Base-by-base conservation (phyloP, 441 rosid genomes). In the Theobroma grandiflorum region DNA sequence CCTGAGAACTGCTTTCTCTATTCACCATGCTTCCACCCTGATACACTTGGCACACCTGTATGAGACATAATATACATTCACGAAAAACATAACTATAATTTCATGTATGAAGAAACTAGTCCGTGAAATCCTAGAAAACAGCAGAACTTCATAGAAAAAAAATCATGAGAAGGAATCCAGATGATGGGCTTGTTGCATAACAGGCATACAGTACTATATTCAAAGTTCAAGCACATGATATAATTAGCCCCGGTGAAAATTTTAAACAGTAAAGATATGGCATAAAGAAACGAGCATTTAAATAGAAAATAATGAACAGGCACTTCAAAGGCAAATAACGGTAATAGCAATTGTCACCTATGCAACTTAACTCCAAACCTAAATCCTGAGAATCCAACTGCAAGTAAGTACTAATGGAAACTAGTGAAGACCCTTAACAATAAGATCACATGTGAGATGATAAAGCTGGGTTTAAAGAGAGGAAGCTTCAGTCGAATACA, bases 1-100 rank as follows among this genome's bases (percentile, higher is more conserved):
- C 95, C 75, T 75, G 80, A 84, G 84, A 85, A 80, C 71, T 78
- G 82, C 78, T 83, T 77, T 22, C 80, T 77, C 89, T 84, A 35
- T 70, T 73, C 38, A 33, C 75, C 64, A 59, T 59, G 78, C 84
- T 86, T 74, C 80, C 81, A n/a, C 82, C 88, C 80, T 85, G 80
- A 82, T 63, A 69, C 61, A 81, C 81, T 86, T 87, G 90, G 82
- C 78, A 31, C 66, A 74, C 79, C 85, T 75, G 81, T 74, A 76
- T 37, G 67, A 81, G 67, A 84, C 62, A 74, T 31, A 79, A 82
- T 53, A 76, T 52, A 76, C 37, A 70, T 75, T 75, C 50, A 57
- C n/a, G 70, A 38, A 61, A 65, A 58, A 42, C 20, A 63, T 72
- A 79, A 47, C 20, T 76, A 72, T 40, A 70, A 50, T 64, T 47